phyloP scores from a whole-genome alignment of 78 protist genomes.

The Trichosphaerium sp. region DNA sequence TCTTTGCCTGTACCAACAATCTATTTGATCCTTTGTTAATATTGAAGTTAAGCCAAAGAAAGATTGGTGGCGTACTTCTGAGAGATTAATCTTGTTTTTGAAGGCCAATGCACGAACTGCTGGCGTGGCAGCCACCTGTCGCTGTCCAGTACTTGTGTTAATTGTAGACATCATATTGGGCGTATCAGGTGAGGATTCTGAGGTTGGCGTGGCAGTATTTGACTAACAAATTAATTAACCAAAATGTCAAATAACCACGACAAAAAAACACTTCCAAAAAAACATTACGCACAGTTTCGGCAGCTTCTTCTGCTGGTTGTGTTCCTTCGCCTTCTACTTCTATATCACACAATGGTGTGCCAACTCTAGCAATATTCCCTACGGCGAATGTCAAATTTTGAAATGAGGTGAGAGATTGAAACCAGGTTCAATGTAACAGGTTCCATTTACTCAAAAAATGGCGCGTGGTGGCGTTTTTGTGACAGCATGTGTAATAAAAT shows the following conservation, averaged over 20 bases:
- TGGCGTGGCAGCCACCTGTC: constrained; percentile 69
- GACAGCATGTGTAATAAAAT: too few relatives aligned
- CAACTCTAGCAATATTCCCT: too few relatives aligned
- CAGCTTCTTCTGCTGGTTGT: neutral
- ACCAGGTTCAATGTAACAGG: too few relatives aligned
- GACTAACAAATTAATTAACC: neutral
- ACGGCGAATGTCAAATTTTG: too few relatives aligned
- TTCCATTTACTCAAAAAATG: too few relatives aligned
- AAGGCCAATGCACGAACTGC: constrained; percentile 69
- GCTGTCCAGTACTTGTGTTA: neutral
- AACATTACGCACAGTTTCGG: too few relatives aligned
- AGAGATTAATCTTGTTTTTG: constrained; percentile 50
- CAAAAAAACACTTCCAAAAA: too few relatives aligned
- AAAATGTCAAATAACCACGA: too few relatives aligned
- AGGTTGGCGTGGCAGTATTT: constrained; percentile 5
- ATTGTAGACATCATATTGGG: neutral
- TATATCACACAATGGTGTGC: constrained; percentile 60
- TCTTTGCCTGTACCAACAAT: constrained; percentile 54
- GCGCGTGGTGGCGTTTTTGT: too few relatives aligned
- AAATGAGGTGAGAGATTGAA: too few relatives aligned
- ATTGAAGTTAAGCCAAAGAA: constrained; percentile 6
- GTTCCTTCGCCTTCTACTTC: constrained; percentile 23
- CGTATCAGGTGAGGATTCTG: neutral
- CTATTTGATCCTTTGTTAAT: neutral
- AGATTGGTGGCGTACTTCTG: too few relatives aligned